Evolutionary conservation across 108 stramenopile genomes (phyloP), one percentile per base, ranked within the genome.

Genomic region (Fragilaria crotonensis): DNA sequence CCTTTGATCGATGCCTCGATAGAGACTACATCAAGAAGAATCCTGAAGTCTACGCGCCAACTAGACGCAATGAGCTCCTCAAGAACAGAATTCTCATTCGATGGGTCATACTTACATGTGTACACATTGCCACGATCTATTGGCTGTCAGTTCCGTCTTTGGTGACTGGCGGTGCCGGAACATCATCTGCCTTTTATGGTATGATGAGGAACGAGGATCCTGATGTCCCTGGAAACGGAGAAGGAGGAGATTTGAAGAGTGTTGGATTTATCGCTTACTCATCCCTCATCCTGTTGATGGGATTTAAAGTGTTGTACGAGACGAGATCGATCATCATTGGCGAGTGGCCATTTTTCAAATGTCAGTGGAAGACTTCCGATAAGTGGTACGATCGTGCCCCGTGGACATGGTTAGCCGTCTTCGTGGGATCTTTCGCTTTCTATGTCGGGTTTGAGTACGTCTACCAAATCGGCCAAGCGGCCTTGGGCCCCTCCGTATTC

Each of bases 1-100:
- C 94, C 20, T 94, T 97, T 53, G 99, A 99, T 63, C 74, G 93
- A 11, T 95, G 96, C 72, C 60, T 97, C 7, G 72, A 82, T 17
- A 84, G 87, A 33, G 84, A 84, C 29, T 90, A 93, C 59, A 88
- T 89, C 5, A 46, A 67, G 30, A 55, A 45, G 33, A 67, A 91
- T 57, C 89, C 93, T n/a, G 68, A 84, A 63, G 78, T 87, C 17
- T 94, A 84, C 67, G 52, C 78, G 64, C 71, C 84, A n/a, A 79
- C 87, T 7, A 75, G 80, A 25, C 51, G 73, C 41, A 94, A 94
- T 50, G 83, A 91, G 57, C 72, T 81, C 33, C 57, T 94, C 33
- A 76, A 78, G 0, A 33, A 77, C 18, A 76, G 89, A 21, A 76
- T 73, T 36, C 52, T 68, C 23, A 36, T 78, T 25, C 77, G 89